Evolutionary conservation across 1,139 yeast species (phyloP), one percentile per base, ranked within the genome.

Genomic region (Yamadazyma taylorii): DNA sequence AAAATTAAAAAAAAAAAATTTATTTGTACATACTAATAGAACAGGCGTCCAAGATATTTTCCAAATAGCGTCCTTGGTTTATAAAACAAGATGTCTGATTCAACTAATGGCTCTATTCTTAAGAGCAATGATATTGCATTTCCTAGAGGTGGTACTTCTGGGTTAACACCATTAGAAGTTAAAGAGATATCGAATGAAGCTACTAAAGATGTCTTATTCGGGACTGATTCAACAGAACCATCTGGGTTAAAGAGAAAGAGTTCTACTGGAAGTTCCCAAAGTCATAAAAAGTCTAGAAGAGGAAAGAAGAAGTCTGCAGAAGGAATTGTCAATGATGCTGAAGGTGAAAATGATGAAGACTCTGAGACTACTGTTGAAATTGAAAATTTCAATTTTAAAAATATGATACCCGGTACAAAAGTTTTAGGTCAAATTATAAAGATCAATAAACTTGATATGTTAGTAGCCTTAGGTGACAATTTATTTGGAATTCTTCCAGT

Each of bases 151-250:
- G 97, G 97, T 38, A 79, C 85, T 9, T 77, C 90, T 17, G 87
- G 81, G 13, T 74, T 90, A 58, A 79, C 96, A 3, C 90, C 98
- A 4, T 66, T 92, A 48, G 99, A 92, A 63, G 81, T 88, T 50
- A 89, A 89, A 59, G 95, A 89, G 57, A 94, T 90, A 38, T 82
- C 96, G 28, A 89, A 88, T 55, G 96, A 92, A 60, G 98, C 94
- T 31, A 81, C 90, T 23, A 78, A 78, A 50, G 98, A 92, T 66
- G 95, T 86, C 19, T 68, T 87, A 38, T 85, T 85, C 50, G 32
- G 32, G 11, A 14, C 10, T 29, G 22, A 27, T 11, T 12, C 26
- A 15, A 62, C 69, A 33, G 51, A 72, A 16, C 61, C 57, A 13
- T 36, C 63, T 12, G 44, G 43, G 16, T 36, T 52, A 16, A 70